These are phyloP conservation scores for Aspergillus homomorphus DNA, from an alignment of 495 filamentous ascomycete genomes.

Conservation along the genomic window DNA sequence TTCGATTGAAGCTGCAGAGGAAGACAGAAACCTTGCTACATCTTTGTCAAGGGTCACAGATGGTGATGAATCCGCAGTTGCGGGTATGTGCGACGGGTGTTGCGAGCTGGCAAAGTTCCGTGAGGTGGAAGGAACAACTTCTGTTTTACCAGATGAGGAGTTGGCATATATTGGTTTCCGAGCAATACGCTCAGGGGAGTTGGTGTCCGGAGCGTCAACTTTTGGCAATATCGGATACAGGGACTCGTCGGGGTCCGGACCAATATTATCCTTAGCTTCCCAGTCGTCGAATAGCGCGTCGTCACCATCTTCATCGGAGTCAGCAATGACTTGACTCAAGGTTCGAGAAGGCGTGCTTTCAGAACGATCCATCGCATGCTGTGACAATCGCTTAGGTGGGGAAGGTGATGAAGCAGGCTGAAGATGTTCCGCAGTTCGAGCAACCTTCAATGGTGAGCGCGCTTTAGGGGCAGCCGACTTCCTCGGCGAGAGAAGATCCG, in stretches of 20 bases:
- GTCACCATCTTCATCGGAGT: conserved; percentile 44
- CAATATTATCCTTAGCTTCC: conserved; percentile 17
- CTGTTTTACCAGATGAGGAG: conserved; percentile 4
- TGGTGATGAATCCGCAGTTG: conserved; percentile 19
- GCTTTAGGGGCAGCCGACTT: conserved; percentile 27
- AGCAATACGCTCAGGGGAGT: not conserved
- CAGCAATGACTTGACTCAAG: conserved; percentile 33
- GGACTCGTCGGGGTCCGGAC: conserved; percentile 19
- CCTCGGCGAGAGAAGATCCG: conserved; percentile 39
- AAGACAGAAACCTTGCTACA: conserved; percentile 30
- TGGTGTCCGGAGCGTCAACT: conserved; percentile 8
- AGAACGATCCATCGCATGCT: not conserved
- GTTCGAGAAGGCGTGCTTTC: not conserved
- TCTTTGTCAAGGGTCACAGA: conserved; percentile 19
- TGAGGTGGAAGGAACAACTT: conserved; percentile 7
- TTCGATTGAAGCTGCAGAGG: conserved; percentile 23
- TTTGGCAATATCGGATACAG: conserved; percentile 34
- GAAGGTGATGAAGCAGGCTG: not conserved
- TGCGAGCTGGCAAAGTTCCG: conserved; percentile 1
- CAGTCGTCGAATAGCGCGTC: conserved; percentile 26
- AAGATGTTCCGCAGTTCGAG: conserved; percentile 1
- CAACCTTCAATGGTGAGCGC: conserved; percentile 17
- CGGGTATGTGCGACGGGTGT: conserved; percentile 18
- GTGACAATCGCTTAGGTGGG: not conserved
- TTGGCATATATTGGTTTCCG: conserved; percentile 2